A percentile compares a stretch with the other conserved stretches of the same genome.
Evolutionary conservation across 306 rosid genomes (phyloP).

Genomic region (Cucumis cinereus): DNA sequence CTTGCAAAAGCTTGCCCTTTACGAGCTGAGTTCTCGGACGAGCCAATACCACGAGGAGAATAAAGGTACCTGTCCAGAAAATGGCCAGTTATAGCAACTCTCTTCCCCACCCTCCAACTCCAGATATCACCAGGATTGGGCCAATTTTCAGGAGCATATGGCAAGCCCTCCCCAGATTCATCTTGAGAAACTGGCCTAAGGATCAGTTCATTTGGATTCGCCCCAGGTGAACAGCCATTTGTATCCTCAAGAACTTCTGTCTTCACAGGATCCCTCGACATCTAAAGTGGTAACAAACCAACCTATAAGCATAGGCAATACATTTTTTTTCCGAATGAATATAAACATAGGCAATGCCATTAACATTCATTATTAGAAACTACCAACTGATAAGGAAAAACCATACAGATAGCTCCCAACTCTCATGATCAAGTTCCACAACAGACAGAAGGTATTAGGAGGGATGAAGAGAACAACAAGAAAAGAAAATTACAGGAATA

Average conservation of each 20-base stretch:
- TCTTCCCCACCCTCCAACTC: slow-evolving; percentile 73
- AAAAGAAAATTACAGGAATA: background rate
- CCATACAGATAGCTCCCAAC: background rate
- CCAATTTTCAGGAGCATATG: slow-evolving; percentile 82
- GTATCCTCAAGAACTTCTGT: slow-evolving; percentile 14
- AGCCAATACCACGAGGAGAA: slow-evolving; percentile 33
- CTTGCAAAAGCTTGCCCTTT: slow-evolving; percentile 40
- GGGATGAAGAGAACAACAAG: background rate
- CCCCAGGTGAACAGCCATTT: slow-evolving; percentile 8
- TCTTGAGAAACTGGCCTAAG: slow-evolving; percentile 24
- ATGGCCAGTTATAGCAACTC: slow-evolving; percentile 34
- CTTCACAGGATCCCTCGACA: slow-evolving; percentile 21
- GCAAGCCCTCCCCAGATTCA: slow-evolving; percentile 54
- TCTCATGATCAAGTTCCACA: background rate
- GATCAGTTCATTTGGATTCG: background rate
- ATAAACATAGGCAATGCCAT: background rate
- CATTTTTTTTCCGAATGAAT: background rate
- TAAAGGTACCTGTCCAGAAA: slow-evolving; percentile 73
- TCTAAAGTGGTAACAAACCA: background rate
- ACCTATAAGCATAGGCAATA: background rate
- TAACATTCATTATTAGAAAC: background rate
- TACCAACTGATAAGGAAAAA: background rate
- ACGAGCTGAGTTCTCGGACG: background rate
- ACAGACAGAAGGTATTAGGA: background rate
- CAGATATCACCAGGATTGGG: slow-evolving; percentile 68